These are phyloP conservation scores for Nidula microcarpa DNA, from an alignment of 768 basidiomycete species.

Conservation along the genomic window DNA sequence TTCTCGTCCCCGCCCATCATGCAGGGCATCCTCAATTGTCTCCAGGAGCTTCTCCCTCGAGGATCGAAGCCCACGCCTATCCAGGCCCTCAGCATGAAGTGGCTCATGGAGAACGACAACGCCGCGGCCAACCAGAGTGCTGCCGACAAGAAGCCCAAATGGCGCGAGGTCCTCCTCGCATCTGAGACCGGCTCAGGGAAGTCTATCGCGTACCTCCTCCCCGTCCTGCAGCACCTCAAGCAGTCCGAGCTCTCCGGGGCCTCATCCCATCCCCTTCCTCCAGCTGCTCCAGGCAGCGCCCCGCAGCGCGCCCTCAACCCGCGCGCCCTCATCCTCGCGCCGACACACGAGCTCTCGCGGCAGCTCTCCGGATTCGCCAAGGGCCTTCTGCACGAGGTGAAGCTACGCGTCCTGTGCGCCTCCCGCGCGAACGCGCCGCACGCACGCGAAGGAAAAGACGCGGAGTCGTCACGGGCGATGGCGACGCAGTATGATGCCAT, in stretches of 20 bases:
- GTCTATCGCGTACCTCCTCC: constrained; percentile 86
- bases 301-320: constrained; percentile 43
- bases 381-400: constrained; percentile 65
- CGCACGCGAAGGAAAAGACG: constrained; percentile 22
- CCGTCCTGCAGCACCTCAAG: constrained; percentile 78
- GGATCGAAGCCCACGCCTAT: constrained; percentile 68
- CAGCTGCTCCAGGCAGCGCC: neutral
- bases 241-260: constrained; percentile 40
- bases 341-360: constrained; percentile 85
- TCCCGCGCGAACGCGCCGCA: constrained; percentile 54
- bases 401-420: constrained; percentile 72
- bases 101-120: constrained; percentile 15
- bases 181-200: constrained; percentile 93
- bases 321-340: constrained; percentile 77
- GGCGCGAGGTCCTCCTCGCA: constrained; percentile 65
- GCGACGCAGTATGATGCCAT: constrained; percentile 24
- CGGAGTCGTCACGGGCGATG: constrained; percentile 55
- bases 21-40: constrained; percentile 54
- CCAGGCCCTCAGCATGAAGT: constrained; percentile 70
- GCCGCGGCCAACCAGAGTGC: neutral
- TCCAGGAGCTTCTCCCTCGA: constrained; percentile 56
- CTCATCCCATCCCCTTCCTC: neutral
- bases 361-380: constrained; percentile 79
- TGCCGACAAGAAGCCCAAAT: constrained; percentile 14
- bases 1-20: constrained; percentile 73